phyloP scores from a whole-genome alignment of 1,284 basidiomycete species.

The Schizophyllum amplum region DNA sequence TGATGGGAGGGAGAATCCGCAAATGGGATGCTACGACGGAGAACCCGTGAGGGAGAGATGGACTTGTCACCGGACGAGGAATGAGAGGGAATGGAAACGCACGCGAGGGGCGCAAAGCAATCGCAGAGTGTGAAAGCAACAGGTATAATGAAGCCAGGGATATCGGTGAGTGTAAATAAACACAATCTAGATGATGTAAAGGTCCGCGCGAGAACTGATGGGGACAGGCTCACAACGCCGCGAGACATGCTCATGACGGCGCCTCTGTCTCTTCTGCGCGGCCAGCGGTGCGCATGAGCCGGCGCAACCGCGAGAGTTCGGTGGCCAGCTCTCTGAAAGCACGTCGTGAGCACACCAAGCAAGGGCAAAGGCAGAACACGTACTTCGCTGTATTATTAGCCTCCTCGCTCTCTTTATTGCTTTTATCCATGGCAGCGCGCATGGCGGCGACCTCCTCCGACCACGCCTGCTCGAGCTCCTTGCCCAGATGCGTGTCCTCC shows the following conservation, averaged over 20 bases:
- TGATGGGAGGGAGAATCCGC: too few species aligned
- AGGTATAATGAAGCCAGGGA: neutral
- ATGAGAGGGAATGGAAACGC: too few species aligned
- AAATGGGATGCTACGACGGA: too few species aligned
- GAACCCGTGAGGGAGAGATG: too few species aligned
- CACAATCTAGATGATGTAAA: neutral
- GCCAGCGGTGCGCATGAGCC: slow-evolving; percentile 51
- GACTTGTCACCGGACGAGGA: too few species aligned
- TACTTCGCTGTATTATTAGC: slow-evolving; percentile 56
- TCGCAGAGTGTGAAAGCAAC: too few species aligned
- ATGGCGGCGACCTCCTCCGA: slow-evolving; percentile 37
- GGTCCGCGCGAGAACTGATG: neutral
- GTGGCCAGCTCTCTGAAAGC: slow-evolving; percentile 12
- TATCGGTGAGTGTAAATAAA: neutral
- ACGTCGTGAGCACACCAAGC: neutral
- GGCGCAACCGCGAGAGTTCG: slow-evolving; percentile 49
- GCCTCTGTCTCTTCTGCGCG: slow-evolving; percentile 10
- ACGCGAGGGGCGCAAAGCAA: too few species aligned
- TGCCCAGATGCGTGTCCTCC: slow-evolving; percentile 34
- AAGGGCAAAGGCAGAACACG: slow-evolving; percentile 16
- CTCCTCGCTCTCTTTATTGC: slow-evolving; percentile 44
- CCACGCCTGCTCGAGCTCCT: slow-evolving; percentile 46
- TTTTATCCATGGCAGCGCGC: slow-evolving; percentile 43
- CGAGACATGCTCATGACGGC: slow-evolving; percentile 2
- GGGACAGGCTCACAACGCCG: too few species aligned